Evolutionary conservation across 2,329 filamentous ascomycete species (phyloP).

Genomic region (Chlorencoelia australis): DNA sequence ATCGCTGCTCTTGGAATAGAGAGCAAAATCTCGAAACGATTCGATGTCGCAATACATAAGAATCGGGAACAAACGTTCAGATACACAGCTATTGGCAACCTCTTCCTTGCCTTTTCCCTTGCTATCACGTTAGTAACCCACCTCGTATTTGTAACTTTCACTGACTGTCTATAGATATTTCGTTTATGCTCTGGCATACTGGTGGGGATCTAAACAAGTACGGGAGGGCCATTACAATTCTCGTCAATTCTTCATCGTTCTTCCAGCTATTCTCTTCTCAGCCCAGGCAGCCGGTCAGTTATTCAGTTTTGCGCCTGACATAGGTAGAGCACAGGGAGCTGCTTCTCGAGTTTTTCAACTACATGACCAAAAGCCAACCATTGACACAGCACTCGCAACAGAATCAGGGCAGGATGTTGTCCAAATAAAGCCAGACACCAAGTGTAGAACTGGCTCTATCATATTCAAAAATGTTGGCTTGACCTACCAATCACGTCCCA

Average conservation of each 20-base stretch:
- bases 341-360: constrained; percentile 46
- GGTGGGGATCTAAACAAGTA: constrained; percentile 68
- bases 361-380: constrained; percentile 31
- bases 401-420: neutral
- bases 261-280: constrained; percentile 60
- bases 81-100: constrained; percentile 41
- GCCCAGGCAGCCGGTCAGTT: constrained; percentile 66
- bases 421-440: too few relatives aligned
- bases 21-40: constrained; percentile 40
- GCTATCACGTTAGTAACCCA: constrained; percentile 16
- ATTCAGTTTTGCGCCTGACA: constrained; percentile 64
- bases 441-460: constrained; percentile 30
- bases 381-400: constrained; percentile 20
- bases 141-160: constrained; percentile 1
- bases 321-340: constrained; percentile 56
- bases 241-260: constrained; percentile 65
- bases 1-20: constrained; percentile 46
- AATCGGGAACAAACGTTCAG: constrained; percentile 44
- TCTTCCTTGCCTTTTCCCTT: constrained; percentile 49
- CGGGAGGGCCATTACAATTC: constrained; percentile 51
- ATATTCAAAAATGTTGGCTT: constrained; percentile 51
- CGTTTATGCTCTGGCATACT: constrained; percentile 67
- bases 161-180: constrained; percentile 48
- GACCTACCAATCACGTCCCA: constrained; percentile 52
- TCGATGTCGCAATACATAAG: constrained; percentile 39